Conservation (phyloP, 768 basidiomycete species). For the Phlebiopsis gigantea region DNA sequence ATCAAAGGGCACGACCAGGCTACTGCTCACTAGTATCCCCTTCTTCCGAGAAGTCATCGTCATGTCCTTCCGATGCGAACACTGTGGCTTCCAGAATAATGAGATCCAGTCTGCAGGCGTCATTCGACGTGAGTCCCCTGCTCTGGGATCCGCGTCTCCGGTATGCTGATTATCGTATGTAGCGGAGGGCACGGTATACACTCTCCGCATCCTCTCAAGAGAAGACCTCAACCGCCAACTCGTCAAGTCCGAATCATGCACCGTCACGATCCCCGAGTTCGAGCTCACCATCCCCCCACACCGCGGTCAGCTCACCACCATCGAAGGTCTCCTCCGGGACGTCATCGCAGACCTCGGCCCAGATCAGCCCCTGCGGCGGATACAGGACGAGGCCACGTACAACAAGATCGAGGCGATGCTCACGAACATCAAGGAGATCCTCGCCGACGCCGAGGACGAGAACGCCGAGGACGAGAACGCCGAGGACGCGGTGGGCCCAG, state of each 20-base stretch:
- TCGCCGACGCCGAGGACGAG: constrained; percentile 49
- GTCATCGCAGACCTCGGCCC: constrained; percentile 72
- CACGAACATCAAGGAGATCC: constrained; percentile 54
- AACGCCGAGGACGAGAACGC: constrained; percentile 49
- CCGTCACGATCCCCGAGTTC: constrained; percentile 80
- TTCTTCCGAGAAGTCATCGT: constrained; percentile 94
- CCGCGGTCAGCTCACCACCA: constrained; percentile 92
- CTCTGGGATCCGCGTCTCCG: neutral
- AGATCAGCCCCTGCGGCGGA: constrained; percentile 79
- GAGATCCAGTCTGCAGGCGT: constrained; percentile 88
- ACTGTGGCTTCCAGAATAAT: constrained; percentile 87
- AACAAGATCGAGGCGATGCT: constrained; percentile 72
- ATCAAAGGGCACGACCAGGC: constrained; percentile 74
- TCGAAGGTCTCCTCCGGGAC: constrained; percentile 88
- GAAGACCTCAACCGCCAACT: constrained; percentile 89
- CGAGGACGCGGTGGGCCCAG: constrained; percentile 20
- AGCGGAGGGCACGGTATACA: constrained; percentile 86
- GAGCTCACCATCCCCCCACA: constrained; percentile 87
- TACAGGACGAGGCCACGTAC: constrained; percentile 70
- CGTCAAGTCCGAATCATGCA: constrained; percentile 81
- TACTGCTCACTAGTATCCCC: constrained; percentile 91
- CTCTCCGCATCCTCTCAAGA: constrained; percentile 66
- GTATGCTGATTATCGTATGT: neutral
- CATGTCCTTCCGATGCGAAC: constrained; percentile 94
- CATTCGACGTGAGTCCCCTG: constrained; percentile 65